phyloP scores from a whole-genome alignment of 2,329 filamentous ascomycete genomes.

The Fusarium sulawesiense region DNA sequence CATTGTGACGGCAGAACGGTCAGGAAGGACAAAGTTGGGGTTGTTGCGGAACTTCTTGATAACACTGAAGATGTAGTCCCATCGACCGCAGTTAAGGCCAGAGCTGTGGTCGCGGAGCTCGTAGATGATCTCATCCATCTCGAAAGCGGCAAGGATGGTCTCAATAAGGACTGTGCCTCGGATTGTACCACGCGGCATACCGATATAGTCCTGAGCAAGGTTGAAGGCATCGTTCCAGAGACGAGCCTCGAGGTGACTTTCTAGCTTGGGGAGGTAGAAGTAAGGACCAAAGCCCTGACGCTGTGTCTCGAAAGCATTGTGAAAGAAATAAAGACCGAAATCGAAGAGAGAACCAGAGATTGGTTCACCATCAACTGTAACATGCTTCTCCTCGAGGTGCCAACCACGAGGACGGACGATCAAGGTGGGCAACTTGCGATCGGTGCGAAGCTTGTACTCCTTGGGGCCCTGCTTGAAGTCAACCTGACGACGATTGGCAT shows the following conservation, averaged over 20 bases:
- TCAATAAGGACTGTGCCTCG: constrained; percentile 96
- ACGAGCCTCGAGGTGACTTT: constrained; percentile 94
- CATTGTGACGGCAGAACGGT: constrained; percentile 94
- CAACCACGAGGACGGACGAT: constrained; percentile 96
- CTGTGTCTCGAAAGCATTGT: constrained; percentile 92
- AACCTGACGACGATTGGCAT: constrained; percentile 91
- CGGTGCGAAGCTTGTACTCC: constrained; percentile 96
- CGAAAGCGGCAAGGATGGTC: constrained; percentile 96
- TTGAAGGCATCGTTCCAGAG: constrained; percentile 99
- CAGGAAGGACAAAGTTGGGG: constrained; percentile 90
- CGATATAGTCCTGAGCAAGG: constrained; percentile 91
- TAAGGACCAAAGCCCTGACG: constrained; percentile 89
- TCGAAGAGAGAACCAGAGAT: constrained; percentile 95
- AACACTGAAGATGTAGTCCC: constrained; percentile 99
- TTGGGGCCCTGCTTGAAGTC: constrained; percentile 97
- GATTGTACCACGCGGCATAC: constrained; percentile 90
- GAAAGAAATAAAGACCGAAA: constrained; percentile 99
- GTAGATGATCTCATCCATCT: constrained; percentile 99
- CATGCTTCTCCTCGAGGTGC: constrained; percentile 98
- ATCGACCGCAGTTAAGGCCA: constrained; percentile 96
- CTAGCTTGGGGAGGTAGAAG: constrained; percentile 99
- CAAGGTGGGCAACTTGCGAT: constrained; percentile 85
- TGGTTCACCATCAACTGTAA: constrained; percentile 93
- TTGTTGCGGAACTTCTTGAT: constrained; percentile 99
- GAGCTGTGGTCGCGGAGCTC: constrained; percentile 96